Evolutionary conservation across 805 yeast species (phyloP).

Genomic region (Candida schatavii): DNA sequence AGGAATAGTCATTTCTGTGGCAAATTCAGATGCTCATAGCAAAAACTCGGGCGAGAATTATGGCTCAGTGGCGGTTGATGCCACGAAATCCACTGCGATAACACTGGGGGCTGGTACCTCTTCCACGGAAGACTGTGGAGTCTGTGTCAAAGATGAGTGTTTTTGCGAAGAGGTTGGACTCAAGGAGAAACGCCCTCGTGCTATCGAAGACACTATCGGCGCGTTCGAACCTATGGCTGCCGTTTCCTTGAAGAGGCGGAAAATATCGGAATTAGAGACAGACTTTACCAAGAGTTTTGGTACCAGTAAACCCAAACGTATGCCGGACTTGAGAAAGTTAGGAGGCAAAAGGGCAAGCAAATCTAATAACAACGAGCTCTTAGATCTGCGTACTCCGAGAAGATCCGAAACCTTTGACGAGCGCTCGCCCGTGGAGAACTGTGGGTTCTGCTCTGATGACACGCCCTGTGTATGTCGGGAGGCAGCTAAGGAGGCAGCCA

Average conservation of each 20-base stretch:
- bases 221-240: slow-evolving; percentile 62
- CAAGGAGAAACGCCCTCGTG: slow-evolving; percentile 19
- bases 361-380: slow-evolving; percentile 6
- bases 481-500: slow-evolving; percentile 53
- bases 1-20: too few relatives aligned
- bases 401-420: slow-evolving; percentile 35
- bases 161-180: slow-evolving; percentile 57
- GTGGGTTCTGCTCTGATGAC: slow-evolving; percentile 93
- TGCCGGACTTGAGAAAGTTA: slow-evolving; percentile 38
- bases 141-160: slow-evolving; percentile 68
- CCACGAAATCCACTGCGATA: neutral
- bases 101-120: neutral
- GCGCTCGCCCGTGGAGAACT: slow-evolving; percentile 60
- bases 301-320: slow-evolving; percentile 25
- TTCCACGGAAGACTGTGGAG: slow-evolving; percentile 46
- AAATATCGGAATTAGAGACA: slow-evolving; percentile 31
- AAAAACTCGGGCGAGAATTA: too few relatives aligned
- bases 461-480: slow-evolving; percentile 92
- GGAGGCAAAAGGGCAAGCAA: slow-evolving; percentile 10
- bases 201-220: slow-evolving; percentile 33
- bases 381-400: slow-evolving; percentile 9
- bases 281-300: slow-evolving; percentile 56
- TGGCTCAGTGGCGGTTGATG: slow-evolving; percentile 1
- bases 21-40: too few relatives aligned
- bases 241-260: slow-evolving; percentile 48